These are phyloP conservation scores for Tillandsia fasciculata DNA, from an alignment of 176 grass and related monocot species.

Conservation along the genomic window DNA sequence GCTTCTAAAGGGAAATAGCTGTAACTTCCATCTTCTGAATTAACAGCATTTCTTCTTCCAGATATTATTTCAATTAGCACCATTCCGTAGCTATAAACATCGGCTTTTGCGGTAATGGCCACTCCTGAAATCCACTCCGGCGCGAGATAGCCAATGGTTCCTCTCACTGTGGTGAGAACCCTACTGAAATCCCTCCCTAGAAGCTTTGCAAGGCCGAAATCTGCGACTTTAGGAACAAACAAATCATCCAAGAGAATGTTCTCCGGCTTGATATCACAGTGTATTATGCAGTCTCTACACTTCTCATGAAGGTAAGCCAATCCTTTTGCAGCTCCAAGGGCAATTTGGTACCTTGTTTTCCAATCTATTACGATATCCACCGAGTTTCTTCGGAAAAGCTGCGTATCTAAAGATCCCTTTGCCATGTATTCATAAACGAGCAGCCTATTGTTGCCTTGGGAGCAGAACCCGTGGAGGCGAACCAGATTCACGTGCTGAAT, in stretches of 20 bases:
- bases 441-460: conserved; percentile 11
- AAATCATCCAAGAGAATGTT: conserved; percentile 41
- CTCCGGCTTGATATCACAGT: conserved; percentile 70
- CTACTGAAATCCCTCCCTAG: conserved; percentile 33
- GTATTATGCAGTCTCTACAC: conserved; percentile 50
- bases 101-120: conserved; percentile 32
- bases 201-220: conserved; percentile 47
- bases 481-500: conserved; percentile 50
- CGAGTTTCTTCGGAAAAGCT: conserved; percentile 20
- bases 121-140: conserved; percentile 57
- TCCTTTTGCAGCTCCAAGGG: conserved; percentile 26
- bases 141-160: conserved; percentile 48
- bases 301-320: conserved; percentile 41
- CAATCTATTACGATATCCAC: conserved; percentile 18
- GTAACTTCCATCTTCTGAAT: not conserved
- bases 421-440: conserved; percentile 25
- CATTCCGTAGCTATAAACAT: conserved; percentile 51
- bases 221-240: conserved; percentile 30
- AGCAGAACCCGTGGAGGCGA: conserved; percentile 37
- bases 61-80: conserved; percentile 46
- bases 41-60: conserved; percentile 21
- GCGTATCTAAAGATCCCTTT: conserved; percentile 28
- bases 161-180: conserved; percentile 35
- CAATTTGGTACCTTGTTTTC: conserved; percentile 26
- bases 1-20: conserved; percentile 29